Conservation (phyloP, 768 basidiomycete genomes). For the Gloeopeniophorella convolvens region DNA sequence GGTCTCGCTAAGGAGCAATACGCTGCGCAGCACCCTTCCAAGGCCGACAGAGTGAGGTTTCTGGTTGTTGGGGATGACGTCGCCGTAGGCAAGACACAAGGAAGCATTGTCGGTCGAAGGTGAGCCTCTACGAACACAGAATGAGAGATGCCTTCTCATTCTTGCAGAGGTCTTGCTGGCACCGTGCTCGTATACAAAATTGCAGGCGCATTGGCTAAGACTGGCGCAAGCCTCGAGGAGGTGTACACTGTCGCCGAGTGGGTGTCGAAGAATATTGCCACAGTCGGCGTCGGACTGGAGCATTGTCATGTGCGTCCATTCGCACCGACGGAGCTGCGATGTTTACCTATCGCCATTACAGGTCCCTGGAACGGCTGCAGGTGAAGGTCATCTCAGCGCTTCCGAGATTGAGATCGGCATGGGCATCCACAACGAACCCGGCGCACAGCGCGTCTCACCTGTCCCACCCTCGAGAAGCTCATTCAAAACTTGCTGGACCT, state of each 20-base stretch:
- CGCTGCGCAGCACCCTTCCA: conserved; percentile 60
- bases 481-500: conserved; percentile 64
- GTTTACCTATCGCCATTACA: conserved; percentile 25
- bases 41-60: conserved; percentile 62
- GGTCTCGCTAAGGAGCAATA: conserved; percentile 85
- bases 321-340: not conserved
- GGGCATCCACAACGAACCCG: conserved; percentile 90
- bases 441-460: conserved; percentile 59
- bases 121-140: conserved; percentile 20
- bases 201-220: conserved; percentile 71
- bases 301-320: conserved; percentile 67
- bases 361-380: conserved; percentile 72
- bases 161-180: conserved; percentile 69
- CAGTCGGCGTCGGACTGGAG: conserved; percentile 81
- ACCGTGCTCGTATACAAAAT: conserved; percentile 87
- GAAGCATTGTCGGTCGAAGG: conserved; percentile 81
- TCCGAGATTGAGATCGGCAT: conserved; percentile 83
- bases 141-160: not conserved
- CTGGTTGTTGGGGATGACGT: conserved; percentile 89
- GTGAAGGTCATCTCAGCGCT: conserved; percentile 46
- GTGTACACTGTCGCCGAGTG: conserved; percentile 63
- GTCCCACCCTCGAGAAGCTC: conserved; percentile 66
- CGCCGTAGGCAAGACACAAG: conserved; percentile 74
- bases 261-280: conserved; percentile 60
- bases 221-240: conserved; percentile 60